Base-by-base conservation (phyloP, 2,329 filamentous ascomycete genomes). In the Septoria linicola region DNA sequence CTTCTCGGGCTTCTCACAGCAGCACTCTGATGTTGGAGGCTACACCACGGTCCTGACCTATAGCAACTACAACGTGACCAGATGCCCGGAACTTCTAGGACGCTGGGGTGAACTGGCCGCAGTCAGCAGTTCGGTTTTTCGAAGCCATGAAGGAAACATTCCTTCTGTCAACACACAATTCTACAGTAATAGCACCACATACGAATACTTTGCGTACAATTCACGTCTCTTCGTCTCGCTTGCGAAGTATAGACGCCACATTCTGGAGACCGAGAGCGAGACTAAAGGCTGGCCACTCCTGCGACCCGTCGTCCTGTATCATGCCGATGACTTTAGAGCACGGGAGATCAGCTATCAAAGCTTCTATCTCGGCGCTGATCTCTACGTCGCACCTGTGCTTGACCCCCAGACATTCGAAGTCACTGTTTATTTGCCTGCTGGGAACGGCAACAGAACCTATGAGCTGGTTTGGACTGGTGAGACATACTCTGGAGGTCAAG, bases 71-170 rank as follows among this genome's bases (percentile, higher is more conserved):
- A 64, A 67, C 50, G 59, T 71, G 34, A 69, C 68, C 27, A 66
- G 69, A 8, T 63, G 64, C 1, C 60, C 69, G 0, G 68, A 68
- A 42, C 60, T 71, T 2, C 61, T 71, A 6, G 69, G 68, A 10
- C 64, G 69, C 25, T 71, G 69, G 69, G 68, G 68, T 7, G 69
- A 71, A 46, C 56, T 70, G 10, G 61, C 65, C 2, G 68, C 68
- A 1, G 65, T 71, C 16, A 63, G 59, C 31, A 68, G 66, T 39
- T 56, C 60, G 0, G 67, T 67, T 8, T 70, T 70, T 57, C 63
- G 68, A n/a, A 65, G 64, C 3, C 68, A 71, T 54, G 68, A 71
- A 55, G 68, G 68, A 8, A 71, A 70, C 56, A 66, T 70, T 2
- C 68, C 68, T 1, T 44, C 60, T 11, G 62, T 70, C 21, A 71